Evolutionary conservation across 2,329 filamentous ascomycete genomes (phyloP).

Genomic region (Aureobasidium uvarum): DNA sequence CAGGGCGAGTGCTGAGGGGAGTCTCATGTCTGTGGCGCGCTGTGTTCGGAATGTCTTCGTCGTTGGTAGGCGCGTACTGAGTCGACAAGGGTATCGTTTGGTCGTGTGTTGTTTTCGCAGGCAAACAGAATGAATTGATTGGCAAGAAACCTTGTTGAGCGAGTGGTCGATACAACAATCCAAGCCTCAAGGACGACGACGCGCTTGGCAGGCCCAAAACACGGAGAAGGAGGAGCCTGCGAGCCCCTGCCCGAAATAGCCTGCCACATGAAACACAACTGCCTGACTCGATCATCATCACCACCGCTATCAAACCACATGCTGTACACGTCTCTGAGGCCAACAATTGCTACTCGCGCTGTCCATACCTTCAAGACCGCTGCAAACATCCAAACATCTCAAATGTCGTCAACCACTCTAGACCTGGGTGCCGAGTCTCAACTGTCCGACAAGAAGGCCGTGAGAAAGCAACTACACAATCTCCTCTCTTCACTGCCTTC

Average conservation of each 20-base stretch:
- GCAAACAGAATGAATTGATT: not conserved
- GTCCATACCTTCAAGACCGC: not conserved
- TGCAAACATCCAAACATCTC: not conserved
- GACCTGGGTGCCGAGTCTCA: slow-evolving; percentile 27
- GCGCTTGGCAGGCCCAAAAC: slow-evolving; percentile 21
- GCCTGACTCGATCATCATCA: not conserved
- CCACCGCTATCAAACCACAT: not conserved
- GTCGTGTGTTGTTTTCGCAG: not conserved
- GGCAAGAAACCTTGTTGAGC: slow-evolving; percentile 6
- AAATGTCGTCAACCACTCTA: slow-evolving; percentile 10
- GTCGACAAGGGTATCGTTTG: not conserved
- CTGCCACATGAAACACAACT: not conserved
- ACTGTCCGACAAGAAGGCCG: slow-evolving; percentile 61
- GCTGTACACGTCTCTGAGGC: not conserved
- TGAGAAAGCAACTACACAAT: slow-evolving; percentile 68
- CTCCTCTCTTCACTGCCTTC: slow-evolving; percentile 60
- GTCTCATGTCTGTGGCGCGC: slow-evolving; percentile 20
- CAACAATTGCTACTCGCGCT: not conserved
- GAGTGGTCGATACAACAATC: not conserved
- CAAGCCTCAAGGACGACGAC: not conserved
- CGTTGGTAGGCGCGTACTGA: not conserved
- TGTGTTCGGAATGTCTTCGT: not conserved
- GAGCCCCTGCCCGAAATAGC: slow-evolving; percentile 21
- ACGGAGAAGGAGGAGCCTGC: slow-evolving; percentile 7
- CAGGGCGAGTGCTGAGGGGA: slow-evolving; percentile 23